phyloP scores from a whole-genome alignment of 345 rosid species.

The Brassica napus region Da-Ae NC_063440.1:25364501-25365000 shows the following conservation, averaged over 20 bases:
- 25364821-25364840: slow-evolving; percentile 75
- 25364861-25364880: slow-evolving; percentile 78
- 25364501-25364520: slow-evolving; percentile 87
- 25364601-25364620: neutral
- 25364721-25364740: slow-evolving; percentile 61
- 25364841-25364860: slow-evolving; percentile 67
- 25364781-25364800: slow-evolving; percentile 79
- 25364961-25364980: slow-evolving; percentile 41
- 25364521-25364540: slow-evolving; percentile 88
- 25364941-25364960: slow-evolving; percentile 16
- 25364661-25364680: slow-evolving; percentile 64
- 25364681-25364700: slow-evolving; percentile 92
- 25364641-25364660: slow-evolving; percentile 60
- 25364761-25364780: slow-evolving; percentile 53
- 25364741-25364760: slow-evolving; percentile 67
- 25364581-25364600: slow-evolving; percentile 62
- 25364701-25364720: slow-evolving; percentile 68
- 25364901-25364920: neutral
- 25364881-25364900: slow-evolving; percentile 59
- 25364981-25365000: slow-evolving; percentile 92
- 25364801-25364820: slow-evolving; percentile 94
- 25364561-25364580: slow-evolving; percentile 63
- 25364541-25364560: slow-evolving; percentile 79
- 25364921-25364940: neutral
- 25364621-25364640: neutral